Conservation (phyloP, 768 basidiomycete species). For the Collybia sordida region DNA sequence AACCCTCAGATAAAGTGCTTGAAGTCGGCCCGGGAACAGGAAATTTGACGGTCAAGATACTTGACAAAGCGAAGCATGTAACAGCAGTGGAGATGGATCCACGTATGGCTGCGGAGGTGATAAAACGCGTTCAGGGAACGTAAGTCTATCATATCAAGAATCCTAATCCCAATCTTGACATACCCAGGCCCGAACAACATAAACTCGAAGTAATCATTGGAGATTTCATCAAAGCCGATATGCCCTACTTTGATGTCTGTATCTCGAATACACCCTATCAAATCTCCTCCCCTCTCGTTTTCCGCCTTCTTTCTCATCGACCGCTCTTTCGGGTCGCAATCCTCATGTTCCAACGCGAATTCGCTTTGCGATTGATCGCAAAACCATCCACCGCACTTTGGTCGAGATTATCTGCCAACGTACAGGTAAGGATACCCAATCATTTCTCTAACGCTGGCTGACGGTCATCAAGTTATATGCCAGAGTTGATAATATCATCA, state of each 20-base stretch:
- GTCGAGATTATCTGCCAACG: slow-evolving; percentile 95
- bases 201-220: slow-evolving; percentile 95
- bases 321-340: slow-evolving; percentile 92
- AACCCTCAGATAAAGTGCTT: slow-evolving; percentile 92
- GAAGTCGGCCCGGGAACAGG: slow-evolving; percentile 99
- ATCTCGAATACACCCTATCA: slow-evolving; percentile 99
- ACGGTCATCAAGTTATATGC: slow-evolving; percentile 64
- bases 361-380: slow-evolving; percentile 90
- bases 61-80: slow-evolving; percentile 90
- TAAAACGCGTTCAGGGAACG: slow-evolving; percentile 98
- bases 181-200: slow-evolving; percentile 83
- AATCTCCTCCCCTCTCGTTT: slow-evolving; percentile 96
- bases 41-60: slow-evolving; percentile 90
- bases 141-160: slow-evolving; percentile 43
- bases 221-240: slow-evolving; percentile 96
- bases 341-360: slow-evolving; percentile 99
- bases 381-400: slow-evolving; percentile 81
- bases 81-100: slow-evolving; percentile 98
- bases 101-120: slow-evolving; percentile 96
- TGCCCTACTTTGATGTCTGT: slow-evolving; percentile 99
- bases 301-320: slow-evolving; percentile 94
- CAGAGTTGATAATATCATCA: slow-evolving; percentile 94
- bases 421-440: slow-evolving; percentile 50
- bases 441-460: not conserved
- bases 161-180: not conserved